phyloP scores from a whole-genome alignment of 352 stramenopile genomes.

The Phytophthora cryptogea region DNA sequence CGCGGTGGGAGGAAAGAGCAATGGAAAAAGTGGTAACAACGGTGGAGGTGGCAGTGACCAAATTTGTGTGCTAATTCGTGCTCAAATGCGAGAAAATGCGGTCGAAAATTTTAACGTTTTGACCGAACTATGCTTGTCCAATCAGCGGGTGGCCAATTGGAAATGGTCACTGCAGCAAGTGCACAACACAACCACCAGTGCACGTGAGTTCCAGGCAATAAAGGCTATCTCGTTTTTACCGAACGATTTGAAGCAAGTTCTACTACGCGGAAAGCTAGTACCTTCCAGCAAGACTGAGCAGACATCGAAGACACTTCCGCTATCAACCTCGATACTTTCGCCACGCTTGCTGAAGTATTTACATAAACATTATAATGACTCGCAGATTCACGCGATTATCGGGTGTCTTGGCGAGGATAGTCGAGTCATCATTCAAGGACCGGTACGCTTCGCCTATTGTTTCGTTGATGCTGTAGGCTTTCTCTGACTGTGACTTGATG shows the following conservation, averaged over 20 bases:
- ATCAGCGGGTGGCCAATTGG: conserved; percentile 60
- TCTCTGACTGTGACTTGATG: conserved; percentile 2
- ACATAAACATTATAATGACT: conserved; percentile 69
- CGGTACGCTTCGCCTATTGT: conserved; percentile 39
- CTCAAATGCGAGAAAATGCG: conserved; percentile 30
- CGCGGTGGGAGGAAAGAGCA: conserved; percentile 36
- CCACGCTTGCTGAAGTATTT: conserved; percentile 52
- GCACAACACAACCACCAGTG: conserved; percentile 76
- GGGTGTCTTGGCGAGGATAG: conserved; percentile 63
- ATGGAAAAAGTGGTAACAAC: conserved; percentile 4
- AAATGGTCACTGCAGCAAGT: conserved; percentile 69
- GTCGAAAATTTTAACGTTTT: conserved; percentile 49
- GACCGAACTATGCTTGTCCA: conserved; percentile 72
- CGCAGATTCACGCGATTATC: conserved; percentile 75
- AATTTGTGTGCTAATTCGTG: conserved; percentile 67
- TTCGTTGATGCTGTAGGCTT: conserved; percentile 1
- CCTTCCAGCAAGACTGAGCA: conserved; percentile 16
- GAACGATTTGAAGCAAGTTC: conserved; percentile 50
- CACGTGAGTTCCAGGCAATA: conserved; percentile 82
- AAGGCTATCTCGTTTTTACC: conserved; percentile 63
- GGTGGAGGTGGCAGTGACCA: conserved; percentile 42
- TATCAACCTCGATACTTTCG: conserved; percentile 36
- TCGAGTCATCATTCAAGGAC: conserved; percentile 82
- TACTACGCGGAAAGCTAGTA: conserved; percentile 48
- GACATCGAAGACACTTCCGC: conserved; percentile 1